A percentile compares a stretch with the other conserved stretches of the same genome.
phyloP scores from a whole-genome alignment of 2,329 filamentous ascomycete genomes.

The Ceratocystis albifundus region DNA sequence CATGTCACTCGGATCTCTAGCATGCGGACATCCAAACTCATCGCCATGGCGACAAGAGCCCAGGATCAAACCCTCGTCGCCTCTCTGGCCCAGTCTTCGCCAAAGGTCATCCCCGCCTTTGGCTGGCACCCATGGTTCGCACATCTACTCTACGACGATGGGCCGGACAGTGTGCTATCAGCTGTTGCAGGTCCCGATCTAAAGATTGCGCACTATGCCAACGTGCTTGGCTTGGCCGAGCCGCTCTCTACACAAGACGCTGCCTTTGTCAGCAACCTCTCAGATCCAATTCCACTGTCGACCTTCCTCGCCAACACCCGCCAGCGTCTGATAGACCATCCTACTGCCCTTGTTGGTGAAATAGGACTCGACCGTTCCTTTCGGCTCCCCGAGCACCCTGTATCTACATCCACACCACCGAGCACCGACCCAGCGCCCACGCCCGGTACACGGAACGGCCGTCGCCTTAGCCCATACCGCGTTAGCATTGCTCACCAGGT shows the following conservation, averaged over 20 bases:
- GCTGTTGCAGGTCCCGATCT: neutral
- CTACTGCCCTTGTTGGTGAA: conserved; percentile 60
- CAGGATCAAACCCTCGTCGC: conserved; percentile 66
- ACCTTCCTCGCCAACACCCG: conserved; percentile 46
- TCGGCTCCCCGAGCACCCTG: conserved; percentile 45
- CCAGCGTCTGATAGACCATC: conserved; percentile 43
- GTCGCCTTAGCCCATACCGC: conserved; percentile 53
- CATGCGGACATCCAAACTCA: conserved; percentile 57
- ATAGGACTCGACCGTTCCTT: conserved; percentile 68
- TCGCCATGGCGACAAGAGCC: conserved; percentile 64
- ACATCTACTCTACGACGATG: conserved; percentile 59
- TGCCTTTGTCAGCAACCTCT: conserved; percentile 41
- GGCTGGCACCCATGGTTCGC: conserved; percentile 87
- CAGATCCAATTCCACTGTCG: conserved; percentile 49
- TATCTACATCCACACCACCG: conserved; percentile 24
- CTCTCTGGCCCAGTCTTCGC: conserved; percentile 40
- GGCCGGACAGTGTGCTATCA: conserved; percentile 13
- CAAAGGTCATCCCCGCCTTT: conserved; percentile 52
- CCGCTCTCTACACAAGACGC: conserved; percentile 36
- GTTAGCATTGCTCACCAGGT: conserved; percentile 60
- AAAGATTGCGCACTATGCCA: conserved; percentile 46
- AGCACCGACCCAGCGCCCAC: conserved; percentile 37
- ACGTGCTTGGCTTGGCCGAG: conserved; percentile 49
- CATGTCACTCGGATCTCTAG: conserved; percentile 44
- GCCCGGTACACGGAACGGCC: conserved; percentile 58